phyloP scores from a whole-genome alignment of 2,329 filamentous ascomycete species.

The Incumbomyces delicatus region DNA sequence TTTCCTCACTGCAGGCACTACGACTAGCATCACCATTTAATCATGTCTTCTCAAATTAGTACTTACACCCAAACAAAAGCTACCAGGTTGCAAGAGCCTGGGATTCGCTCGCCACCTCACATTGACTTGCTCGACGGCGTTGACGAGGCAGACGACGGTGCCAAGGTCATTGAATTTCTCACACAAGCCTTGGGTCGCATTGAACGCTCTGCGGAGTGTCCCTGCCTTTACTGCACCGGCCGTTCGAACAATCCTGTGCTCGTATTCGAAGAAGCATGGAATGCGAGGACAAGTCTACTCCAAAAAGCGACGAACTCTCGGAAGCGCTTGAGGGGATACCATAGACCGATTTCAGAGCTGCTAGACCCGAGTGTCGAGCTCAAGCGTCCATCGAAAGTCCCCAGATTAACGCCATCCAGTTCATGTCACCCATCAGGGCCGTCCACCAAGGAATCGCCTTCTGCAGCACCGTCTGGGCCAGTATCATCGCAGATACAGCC shows the following conservation, averaged over 20 bases:
- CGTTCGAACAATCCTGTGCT: neutral
- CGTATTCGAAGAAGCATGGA: neutral
- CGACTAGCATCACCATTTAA: too few relatives aligned
- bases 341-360: neutral
- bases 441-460: neutral
- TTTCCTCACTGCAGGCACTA: too few relatives aligned
- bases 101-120: neutral
- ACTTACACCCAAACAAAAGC: too few relatives aligned
- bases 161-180: neutral
- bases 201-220: neutral
- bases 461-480: neutral
- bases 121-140: neutral
- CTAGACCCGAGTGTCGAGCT: neutral
- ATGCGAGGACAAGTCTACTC: neutral
- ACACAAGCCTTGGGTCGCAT: neutral
- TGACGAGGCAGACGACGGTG: neutral
- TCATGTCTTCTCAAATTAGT: too few relatives aligned
- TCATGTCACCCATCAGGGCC: neutral
- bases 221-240: slow-evolving; percentile 1
- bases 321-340: neutral
- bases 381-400: neutral
- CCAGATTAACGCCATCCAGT: neutral
- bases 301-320: neutral
- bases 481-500: too few relatives aligned
- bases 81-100: too few relatives aligned